Base-by-base conservation (phyloP, 306 rosid species). In the Lotus japonicus region DNA sequence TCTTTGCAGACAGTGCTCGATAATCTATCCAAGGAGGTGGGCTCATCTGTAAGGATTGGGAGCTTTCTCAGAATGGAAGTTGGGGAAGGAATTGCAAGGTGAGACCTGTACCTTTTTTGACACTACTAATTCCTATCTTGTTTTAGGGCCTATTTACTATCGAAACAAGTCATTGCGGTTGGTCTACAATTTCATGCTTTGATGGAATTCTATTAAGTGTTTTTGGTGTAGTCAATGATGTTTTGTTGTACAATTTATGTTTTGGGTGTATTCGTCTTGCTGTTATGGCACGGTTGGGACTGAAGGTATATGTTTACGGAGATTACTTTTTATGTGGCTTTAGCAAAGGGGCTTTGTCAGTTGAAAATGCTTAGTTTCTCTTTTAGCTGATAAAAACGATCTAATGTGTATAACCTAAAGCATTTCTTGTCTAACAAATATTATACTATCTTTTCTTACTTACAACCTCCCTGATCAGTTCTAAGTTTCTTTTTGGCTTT, bases 11-110 rank as follows among this genome's bases (percentile, higher is more conserved):
- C 71, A 2, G 66, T 86, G 71, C 63, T 94, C 75, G 81, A 85
- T 64, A 88, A 85, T 76, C 82, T 94, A 58, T 88, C 97, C 52
- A 79, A 82, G 77, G 95, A 88, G 76, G 92, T 94, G 56, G 95
- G 99, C 62, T 88, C 96, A 4, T 65, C 95, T 31, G 95, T 94
- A 76, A 90, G 81, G 89, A 75, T 90, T 55, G 82, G 82, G 56
- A 85, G 36, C 88, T 90, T 94, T 84, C 84, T 88, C 76, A 84
- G 97, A 79, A 87, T 90, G 89, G 96, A 89, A 76, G 89, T 94
- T 64, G 96, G 97, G 50, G 97, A 90, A 84, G 97, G 97, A 84
- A 84, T 86, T 79, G 85, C 81, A 73, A 84, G 97, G 95, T 88
- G 78, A 70, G 54, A 69, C 66, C 52, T 61, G 56, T 73, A 44